phyloP scores from a whole-genome alignment of 306 rosid genomes.

The Dryas octopetala region DNA sequence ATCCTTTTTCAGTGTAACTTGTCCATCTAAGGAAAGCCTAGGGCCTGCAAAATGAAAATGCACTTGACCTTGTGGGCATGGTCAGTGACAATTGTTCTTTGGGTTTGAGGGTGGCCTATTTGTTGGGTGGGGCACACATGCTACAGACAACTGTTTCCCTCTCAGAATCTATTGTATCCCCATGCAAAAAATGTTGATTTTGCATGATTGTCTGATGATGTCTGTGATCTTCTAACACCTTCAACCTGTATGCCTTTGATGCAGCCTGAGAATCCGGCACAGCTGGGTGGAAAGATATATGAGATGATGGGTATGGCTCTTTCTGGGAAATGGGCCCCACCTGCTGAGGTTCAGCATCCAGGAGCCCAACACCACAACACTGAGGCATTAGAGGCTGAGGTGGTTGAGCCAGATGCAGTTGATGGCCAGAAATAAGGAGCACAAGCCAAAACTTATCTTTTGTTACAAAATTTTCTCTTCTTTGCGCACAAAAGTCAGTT shows the following conservation, averaged over 20 bases:
- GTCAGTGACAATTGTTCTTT: background rate
- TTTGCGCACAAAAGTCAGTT: background rate
- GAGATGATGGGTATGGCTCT: constrained; percentile 95
- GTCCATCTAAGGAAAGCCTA: background rate
- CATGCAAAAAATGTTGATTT: background rate
- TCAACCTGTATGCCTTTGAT: constrained; percentile 14
- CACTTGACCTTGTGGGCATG: background rate
- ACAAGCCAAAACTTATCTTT: background rate
- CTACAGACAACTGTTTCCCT: background rate
- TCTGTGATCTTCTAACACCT: background rate
- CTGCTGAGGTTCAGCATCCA: constrained; percentile 35
- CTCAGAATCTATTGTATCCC: background rate
- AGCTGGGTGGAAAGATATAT: constrained; percentile 88
- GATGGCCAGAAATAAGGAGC: constrained; percentile 56
- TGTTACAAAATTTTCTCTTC: too few species aligned
- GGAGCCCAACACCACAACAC: constrained; percentile 27
- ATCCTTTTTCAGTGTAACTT: background rate
- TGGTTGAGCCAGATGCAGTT: constrained; percentile 59
- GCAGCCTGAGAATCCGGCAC: constrained; percentile 99
- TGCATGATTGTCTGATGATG: background rate
- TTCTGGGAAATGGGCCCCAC: constrained; percentile 61
- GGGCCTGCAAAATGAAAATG: background rate
- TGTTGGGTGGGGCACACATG: background rate
- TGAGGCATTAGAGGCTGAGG: constrained; percentile 41
- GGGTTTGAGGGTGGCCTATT: background rate